A percentile compares a stretch with the other conserved stretches of the same genome.
Evolutionary conservation across 2,329 filamentous ascomycete species (phyloP).

Genomic region (Diaporthe aspalathi): DNA sequence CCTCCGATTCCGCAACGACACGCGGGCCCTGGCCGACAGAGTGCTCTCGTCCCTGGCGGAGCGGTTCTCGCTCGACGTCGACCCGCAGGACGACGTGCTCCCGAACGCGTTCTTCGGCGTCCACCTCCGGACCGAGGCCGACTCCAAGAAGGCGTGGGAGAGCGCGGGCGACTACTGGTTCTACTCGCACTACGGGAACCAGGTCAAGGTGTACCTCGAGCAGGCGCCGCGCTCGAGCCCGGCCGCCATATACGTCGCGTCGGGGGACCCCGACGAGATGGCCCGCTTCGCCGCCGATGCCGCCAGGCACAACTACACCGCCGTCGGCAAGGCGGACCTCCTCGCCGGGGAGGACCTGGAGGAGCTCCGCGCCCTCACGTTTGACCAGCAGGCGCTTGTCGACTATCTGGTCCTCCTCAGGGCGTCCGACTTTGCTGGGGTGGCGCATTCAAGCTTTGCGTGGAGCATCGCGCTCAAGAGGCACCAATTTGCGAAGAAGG

Average conservation of each 20-base stretch:
- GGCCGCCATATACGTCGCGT: slow-evolving; percentile 16
- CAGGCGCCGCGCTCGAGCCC: slow-evolving; percentile 12
- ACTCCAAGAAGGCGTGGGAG: slow-evolving; percentile 15
- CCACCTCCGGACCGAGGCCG: slow-evolving; percentile 31
- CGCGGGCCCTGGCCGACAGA: slow-evolving; percentile 41
- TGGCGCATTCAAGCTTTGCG: slow-evolving; percentile 32
- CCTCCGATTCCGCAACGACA: slow-evolving; percentile 48
- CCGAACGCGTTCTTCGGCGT: slow-evolving; percentile 27
- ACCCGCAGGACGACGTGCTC: neutral
- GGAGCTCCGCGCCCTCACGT: neutral
- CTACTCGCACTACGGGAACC: slow-evolving; percentile 20
- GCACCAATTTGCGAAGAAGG: slow-evolving; percentile 7
- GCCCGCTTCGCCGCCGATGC: slow-evolving; percentile 8
- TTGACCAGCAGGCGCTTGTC: slow-evolving; percentile 28
- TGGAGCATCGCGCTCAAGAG: slow-evolving; percentile 32
- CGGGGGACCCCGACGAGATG: slow-evolving; percentile 4
- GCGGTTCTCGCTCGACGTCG: slow-evolving; percentile 14
- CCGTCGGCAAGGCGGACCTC: slow-evolving; percentile 16
- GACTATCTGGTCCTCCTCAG: slow-evolving; percentile 28
- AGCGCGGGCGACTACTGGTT: slow-evolving; percentile 24
- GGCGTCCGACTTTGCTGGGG: slow-evolving; percentile 30
- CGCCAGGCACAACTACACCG: neutral
- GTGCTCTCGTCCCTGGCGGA: neutral
- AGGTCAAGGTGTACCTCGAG: slow-evolving; percentile 21
- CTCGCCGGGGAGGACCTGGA: neutral